Base-by-base conservation (phyloP, 768 basidiomycete species). In the Pseudohyphozyma bogoriensis region DNA sequence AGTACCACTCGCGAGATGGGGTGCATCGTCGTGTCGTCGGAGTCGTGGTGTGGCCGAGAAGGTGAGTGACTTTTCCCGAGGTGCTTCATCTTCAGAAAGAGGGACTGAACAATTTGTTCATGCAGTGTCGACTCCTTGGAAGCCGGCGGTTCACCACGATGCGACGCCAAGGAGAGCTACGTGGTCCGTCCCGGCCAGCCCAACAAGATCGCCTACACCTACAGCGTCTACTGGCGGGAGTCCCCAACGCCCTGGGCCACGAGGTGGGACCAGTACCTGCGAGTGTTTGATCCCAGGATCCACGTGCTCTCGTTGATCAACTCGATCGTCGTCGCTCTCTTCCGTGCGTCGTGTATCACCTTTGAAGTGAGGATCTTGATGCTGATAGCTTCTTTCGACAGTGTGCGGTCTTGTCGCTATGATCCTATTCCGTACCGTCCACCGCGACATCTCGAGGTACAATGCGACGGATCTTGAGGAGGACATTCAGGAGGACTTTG, bases 251-350 rank as follows among this genome's bases (percentile, higher is more conserved):
- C 71, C 0, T 75, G 89, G 89, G 92, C 90, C 7, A 88, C 91
- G 5, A 80, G 93, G 53, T 97, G 93, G 92, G 93, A 97, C 72
- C 86, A 85, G 69, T 97, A 97, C 72, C 81, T 96, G 24, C 89
- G 90, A 68, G 86, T 93, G 55, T 87, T 90, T 67, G 89, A 92
- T 69, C 89, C 89, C 47, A 82, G 84, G 53, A 95, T 97, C 59
- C 93, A 97, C 74, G 93, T 91, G 88, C 91, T 96, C 76, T 89
- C 86, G 68, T 79, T 97, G 53, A 79, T 93, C 70, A 96, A 96
- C 74, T 92, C 91, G 2, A 74, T 93, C 28, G 83, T 95, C 63
- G 89, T 97, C 60, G 89, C 87, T 31, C 76, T 87, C 31, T 89
- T 97, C 78, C 82, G 63, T 58, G 6, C 9, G 51, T 37, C 31